A percentile compares a stretch with the other conserved stretches of the same genome.
Conservation (phyloP, 1,284 basidiomycete genomes). For the Earliella scabrosa region DNA sequence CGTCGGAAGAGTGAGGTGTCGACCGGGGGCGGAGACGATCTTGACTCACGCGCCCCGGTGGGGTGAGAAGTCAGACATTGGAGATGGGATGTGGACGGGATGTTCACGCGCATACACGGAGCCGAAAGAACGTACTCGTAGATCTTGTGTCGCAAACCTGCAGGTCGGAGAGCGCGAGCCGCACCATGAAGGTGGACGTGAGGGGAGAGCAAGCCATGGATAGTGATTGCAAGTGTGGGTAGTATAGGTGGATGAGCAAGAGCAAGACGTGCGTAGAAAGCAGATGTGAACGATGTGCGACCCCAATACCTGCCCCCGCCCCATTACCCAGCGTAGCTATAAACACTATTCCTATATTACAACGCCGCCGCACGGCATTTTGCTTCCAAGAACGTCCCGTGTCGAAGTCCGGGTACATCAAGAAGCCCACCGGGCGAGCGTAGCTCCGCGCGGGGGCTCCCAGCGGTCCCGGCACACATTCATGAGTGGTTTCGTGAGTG, state of each 20-base stretch:
- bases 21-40: too few relatives aligned
- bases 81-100: too few relatives aligned
- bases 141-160: too few relatives aligned
- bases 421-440: neutral
- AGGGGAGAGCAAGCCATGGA: neutral
- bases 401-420: constrained; percentile 5
- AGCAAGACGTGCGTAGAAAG: constrained; percentile 19
- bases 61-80: too few relatives aligned
- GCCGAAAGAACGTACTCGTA: too few relatives aligned
- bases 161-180: too few relatives aligned
- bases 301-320: constrained; percentile 5
- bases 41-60: too few relatives aligned
- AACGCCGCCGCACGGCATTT: constrained; percentile 21
- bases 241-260: constrained; percentile 9
- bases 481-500: constrained; percentile 14
- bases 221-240: constrained; percentile 19
- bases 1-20: too few relatives aligned
- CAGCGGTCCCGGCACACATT: neutral
- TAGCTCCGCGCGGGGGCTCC: neutral
- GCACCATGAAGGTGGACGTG: too few relatives aligned
- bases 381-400: constrained; percentile 9
- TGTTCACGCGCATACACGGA: too few relatives aligned
- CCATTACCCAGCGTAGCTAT: constrained; percentile 28
- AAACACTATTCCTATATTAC: constrained; percentile 23
- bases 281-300: constrained; percentile 18